phyloP scores from a whole-genome alignment of 371 early-diverging fungal species.

The Choanephora cucurbitarum region DNA sequence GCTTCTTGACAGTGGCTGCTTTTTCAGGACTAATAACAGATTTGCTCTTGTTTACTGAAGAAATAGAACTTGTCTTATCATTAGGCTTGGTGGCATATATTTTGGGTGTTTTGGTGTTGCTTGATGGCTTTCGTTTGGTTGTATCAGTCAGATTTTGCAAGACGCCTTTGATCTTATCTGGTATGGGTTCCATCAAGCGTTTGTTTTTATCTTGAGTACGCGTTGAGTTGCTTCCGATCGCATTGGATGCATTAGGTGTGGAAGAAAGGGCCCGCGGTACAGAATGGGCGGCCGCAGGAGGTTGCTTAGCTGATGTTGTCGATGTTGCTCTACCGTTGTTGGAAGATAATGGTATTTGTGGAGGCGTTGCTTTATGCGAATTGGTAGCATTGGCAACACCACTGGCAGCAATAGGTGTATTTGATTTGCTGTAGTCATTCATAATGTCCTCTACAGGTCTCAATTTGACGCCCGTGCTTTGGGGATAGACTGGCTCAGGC shows the following conservation, averaged over 20 bases:
- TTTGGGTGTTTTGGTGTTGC: not conserved
- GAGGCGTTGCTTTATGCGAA: not conserved
- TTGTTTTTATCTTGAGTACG: constrained; percentile 10
- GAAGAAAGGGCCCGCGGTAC: not conserved
- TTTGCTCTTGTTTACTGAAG: not conserved
- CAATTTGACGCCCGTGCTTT: constrained; percentile 22
- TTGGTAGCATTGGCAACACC: not conserved
- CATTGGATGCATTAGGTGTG: not conserved
- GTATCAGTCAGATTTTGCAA: constrained; percentile 11
- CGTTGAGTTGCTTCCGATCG: not conserved
- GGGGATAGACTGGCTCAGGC: constrained; percentile 16
- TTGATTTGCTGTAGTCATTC: constrained; percentile 8
- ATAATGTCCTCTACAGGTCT: constrained; percentile 19
- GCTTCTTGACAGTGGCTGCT: not conserved
- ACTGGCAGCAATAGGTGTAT: not conserved
- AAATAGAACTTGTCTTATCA: not conserved
- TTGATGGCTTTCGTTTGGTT: constrained; percentile 7
- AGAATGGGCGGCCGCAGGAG: not conserved
- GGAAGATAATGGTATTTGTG: not conserved
- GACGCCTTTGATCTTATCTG: constrained; percentile 14
- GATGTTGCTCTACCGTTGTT: not conserved
- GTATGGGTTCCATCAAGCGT: constrained; percentile 1
- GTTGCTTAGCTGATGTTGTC: not conserved
- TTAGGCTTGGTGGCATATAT: not conserved
- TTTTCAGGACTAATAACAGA: constrained; percentile 6